Base-by-base conservation (phyloP, 2,329 filamentous ascomycete species). In the Neodidymelliopsis sp. region DNA sequence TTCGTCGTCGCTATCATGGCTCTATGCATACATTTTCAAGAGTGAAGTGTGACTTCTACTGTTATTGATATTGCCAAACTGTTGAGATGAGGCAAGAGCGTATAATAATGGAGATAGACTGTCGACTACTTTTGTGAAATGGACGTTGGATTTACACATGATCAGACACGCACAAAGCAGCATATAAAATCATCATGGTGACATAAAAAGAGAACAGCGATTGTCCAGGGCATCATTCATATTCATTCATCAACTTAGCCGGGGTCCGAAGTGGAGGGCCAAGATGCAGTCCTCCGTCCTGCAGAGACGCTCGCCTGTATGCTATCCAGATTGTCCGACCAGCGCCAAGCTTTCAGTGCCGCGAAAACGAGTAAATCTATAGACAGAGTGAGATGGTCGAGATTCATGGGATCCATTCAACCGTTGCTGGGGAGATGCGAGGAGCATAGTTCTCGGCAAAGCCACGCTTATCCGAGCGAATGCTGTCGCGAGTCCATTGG, bases 291-390 rank as follows among this genome's bases (percentile, higher is more conserved):
- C 34, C 23, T 42, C 54, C 33, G 6, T 44, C 57, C 55, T 53
- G 38, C 37, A 41, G 52, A 53, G 53, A 59, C 46, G 53, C 57
- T 53, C 34, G 43, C 52, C 39, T 25, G 37, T 47, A 59, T 50
- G 56, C 48, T 60, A 41, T 52, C 38, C 59, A 56, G 49, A 54
- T 53, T 15, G 23, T 57, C 46, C 60, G 33, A 54, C 51, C 50
- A 58, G 59, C 57, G 56, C 57, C 57, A 56, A 48, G 48, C 51
- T 43, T 54, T 39, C 54, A 45, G 51, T 45, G 42, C 45, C 43
- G 38, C 42, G 41, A 20, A 52, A 53, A 45, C 18, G 48, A 54
- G 42, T 44, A 56, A 34, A 37, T 56, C 47, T 55, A 58, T 50
- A 36, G 24, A 45, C 29, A 40, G 10, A 41, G 35, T 16, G 16